phyloP scores from a whole-genome alignment of 345 rosid species.

The Ceriops decandra region DNA sequence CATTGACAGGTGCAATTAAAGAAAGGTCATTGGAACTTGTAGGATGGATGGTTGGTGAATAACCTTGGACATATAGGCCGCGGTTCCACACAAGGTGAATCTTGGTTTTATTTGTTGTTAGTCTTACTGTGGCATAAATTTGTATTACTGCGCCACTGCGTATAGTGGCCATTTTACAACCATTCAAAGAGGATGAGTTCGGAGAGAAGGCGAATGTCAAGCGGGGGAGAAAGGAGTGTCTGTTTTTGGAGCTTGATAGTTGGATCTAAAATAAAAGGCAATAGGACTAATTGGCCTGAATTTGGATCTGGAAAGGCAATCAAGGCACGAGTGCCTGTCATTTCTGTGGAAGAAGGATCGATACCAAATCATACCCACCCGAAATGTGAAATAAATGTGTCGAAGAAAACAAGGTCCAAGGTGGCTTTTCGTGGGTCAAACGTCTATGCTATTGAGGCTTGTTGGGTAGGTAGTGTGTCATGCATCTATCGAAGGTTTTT shows the following conservation, averaged over 20 bases:
- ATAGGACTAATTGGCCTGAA: slow-evolving; percentile 69
- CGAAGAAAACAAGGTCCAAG: slow-evolving; percentile 80
- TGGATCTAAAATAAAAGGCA: slow-evolving; percentile 76
- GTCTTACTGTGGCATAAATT: slow-evolving; percentile 64
- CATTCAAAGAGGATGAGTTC: slow-evolving; percentile 77
- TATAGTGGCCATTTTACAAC: slow-evolving; percentile 84
- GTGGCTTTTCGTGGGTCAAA: slow-evolving; percentile 74
- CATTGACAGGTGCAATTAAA: slow-evolving; percentile 68
- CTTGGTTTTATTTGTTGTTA: slow-evolving; percentile 54
- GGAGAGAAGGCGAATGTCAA: slow-evolving; percentile 63
- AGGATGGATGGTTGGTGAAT: slow-evolving; percentile 95
- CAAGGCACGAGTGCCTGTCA: slow-evolving; percentile 89
- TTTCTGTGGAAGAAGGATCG: slow-evolving; percentile 64
- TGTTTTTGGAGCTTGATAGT: slow-evolving; percentile 84
- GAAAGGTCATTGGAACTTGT: slow-evolving; percentile 78
- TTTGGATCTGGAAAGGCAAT: slow-evolving; percentile 88
- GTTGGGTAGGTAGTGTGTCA: slow-evolving; percentile 79
- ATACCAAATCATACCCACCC: slow-evolving; percentile 96
- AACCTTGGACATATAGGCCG: slow-evolving; percentile 91
- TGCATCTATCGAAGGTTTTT: slow-evolving; percentile 67
- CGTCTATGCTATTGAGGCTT: slow-evolving; percentile 93
- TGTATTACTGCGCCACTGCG: slow-evolving; percentile 74
- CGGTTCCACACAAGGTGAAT: slow-evolving; percentile 91
- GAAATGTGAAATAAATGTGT: slow-evolving; percentile 89
- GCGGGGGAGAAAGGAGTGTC: slow-evolving; percentile 77